Conservation (phyloP, 2,329 filamentous ascomycete genomes). For the Ophiostoma montium region DNA sequence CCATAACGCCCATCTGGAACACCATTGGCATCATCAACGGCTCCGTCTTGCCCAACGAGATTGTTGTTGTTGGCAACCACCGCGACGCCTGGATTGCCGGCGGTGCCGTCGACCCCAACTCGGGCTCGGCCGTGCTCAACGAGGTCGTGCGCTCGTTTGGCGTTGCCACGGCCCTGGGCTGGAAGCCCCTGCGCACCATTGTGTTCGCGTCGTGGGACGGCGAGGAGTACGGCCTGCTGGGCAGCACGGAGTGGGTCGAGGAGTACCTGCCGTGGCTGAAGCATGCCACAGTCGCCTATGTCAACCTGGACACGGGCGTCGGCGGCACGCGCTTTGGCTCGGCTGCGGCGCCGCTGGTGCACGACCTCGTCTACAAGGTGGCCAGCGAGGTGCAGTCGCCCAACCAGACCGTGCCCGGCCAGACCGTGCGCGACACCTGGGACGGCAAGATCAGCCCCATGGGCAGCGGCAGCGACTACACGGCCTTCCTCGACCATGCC, state of each 20-base stretch:
- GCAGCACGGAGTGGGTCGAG: conserved; percentile 87
- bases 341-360: conserved; percentile 60
- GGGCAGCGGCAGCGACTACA: conserved; percentile 62
- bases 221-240: conserved; percentile 75
- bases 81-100: conserved; percentile 61
- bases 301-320: conserved; percentile 72
- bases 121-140: conserved; percentile 64
- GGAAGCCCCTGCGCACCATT: conserved; percentile 78
- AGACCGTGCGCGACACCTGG: conserved; percentile 59
- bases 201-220: conserved; percentile 78
- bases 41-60: conserved; percentile 60
- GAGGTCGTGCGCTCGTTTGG: conserved; percentile 66
- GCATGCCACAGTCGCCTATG: conserved; percentile 59
- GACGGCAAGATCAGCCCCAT: conserved; percentile 46
- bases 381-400: conserved; percentile 51
- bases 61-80: conserved; percentile 75
- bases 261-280: conserved; percentile 74
- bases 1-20: conserved; percentile 74
- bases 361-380: conserved; percentile 56
- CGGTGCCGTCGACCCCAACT: conserved; percentile 69
- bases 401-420: conserved; percentile 57
- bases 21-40: conserved; percentile 89
- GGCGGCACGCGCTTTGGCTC: conserved; percentile 48
- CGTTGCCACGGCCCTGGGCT: conserved; percentile 52
- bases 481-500: conserved; percentile 59